Base-by-base conservation (phyloP, 192 early-diverging fungal species). In the Coemansia biformis region DNA sequence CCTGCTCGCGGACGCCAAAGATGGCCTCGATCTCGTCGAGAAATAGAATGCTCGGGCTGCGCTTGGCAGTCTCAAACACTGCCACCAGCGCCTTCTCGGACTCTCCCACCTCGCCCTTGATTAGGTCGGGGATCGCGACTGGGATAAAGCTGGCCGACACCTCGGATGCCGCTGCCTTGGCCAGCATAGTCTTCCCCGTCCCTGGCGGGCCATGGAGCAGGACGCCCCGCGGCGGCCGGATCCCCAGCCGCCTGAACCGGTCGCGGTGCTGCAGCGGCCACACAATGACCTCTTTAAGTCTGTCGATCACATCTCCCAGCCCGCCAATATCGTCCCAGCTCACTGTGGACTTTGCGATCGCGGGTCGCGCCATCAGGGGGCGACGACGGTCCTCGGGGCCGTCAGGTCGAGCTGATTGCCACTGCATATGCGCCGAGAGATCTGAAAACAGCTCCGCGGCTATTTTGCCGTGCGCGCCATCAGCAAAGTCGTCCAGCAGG, bases 21-120 rank as follows among this genome's bases (percentile, higher is more conserved):
- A 98, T 65, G 3, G 90, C 84, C 44, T 98, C 94, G 37, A 98
- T 76, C 57, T 98, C 93, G 62, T 98, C 94, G 16, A 97, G 75
- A 71, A 97, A 97, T 12, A 97, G 62, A 24, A 97, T 85, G 48
- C 80, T 85, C 0, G 94, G 92, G 13, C 76, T 79, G 39, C 78
- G 76, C 21, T 65, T 72, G 2, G 92, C 94, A 0, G 67, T 79
- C 35, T 75, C 64, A 59, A 97, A 97, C 7, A 87, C 57, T 0
- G 67, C 63, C 0, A 82, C 77, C 13, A 95, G 81, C 5, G 91
- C 86, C 66, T 97, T 97, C 66, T 95, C 94, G 0, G 91, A 94
- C 62, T 93, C 92, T 9, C 92, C 92, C 2, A 97, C 81, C 54
- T 92, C 87, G 18, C 87, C 86, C 54, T 93, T 86, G 52, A 96